phyloP scores from a whole-genome alignment of 306 rosid genomes.

The Begonia peltatifolia region DNA sequence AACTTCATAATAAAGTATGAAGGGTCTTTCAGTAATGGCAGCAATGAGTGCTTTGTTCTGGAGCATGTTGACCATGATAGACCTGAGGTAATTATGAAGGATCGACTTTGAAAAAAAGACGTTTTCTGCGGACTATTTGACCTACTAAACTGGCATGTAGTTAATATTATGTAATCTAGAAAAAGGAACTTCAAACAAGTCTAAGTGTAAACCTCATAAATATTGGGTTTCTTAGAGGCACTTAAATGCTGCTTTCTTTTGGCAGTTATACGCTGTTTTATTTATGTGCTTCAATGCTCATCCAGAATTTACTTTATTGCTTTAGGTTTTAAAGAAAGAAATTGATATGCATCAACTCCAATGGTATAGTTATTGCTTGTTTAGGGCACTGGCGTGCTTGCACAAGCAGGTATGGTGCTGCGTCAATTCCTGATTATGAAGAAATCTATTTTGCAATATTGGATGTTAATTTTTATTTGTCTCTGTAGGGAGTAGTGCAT shows the following conservation, averaged over 20 bases:
- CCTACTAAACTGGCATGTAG: not conserved
- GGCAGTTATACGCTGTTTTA: not conserved
- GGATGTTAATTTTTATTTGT: constrained; percentile 4
- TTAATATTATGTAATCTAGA: not conserved
- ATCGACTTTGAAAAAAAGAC: not conserved
- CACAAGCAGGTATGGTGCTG: constrained; percentile 60
- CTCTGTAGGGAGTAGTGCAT: constrained; percentile 57
- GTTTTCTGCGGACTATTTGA: too few relatives aligned
- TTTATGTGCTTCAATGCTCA: not conserved
- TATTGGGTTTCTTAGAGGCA: too few relatives aligned
- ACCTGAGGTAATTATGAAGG: constrained; percentile 61
- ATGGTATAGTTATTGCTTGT: constrained; percentile 83
- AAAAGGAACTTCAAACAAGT: not conserved
- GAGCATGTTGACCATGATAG: constrained; percentile 71
- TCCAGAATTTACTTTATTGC: constrained; percentile 6
- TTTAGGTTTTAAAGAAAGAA: constrained; percentile 71
- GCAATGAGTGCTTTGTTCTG: constrained; percentile 22
- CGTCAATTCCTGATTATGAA: too few relatives aligned
- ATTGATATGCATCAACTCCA: constrained; percentile 45
- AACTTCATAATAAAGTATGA: constrained; percentile 26
- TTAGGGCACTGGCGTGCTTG: constrained; percentile 61
- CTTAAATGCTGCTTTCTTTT: too few relatives aligned
- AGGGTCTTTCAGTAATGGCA: constrained; percentile 18
- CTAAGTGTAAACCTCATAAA: too few relatives aligned
- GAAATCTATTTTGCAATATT: too few relatives aligned